Evolutionary conservation across 331 rosid species (phyloP), one percentile per base, ranked within the genome.

Genomic region (Prunus yedoensis): DNA sequence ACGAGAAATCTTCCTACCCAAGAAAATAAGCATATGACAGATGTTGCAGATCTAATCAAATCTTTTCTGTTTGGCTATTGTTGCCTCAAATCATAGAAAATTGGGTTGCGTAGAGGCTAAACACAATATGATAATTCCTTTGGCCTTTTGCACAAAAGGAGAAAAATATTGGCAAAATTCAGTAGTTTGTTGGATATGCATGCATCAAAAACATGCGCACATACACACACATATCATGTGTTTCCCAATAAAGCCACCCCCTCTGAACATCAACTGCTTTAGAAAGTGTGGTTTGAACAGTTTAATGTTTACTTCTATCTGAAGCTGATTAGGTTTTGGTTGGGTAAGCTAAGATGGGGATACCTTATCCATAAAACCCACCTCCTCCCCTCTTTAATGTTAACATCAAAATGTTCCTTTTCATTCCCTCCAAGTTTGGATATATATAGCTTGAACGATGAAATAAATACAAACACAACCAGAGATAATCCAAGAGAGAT

Each of bases 21-120:
- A 46, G 66, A 74, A 82, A 68, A 45, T 28, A 59, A 65, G 52
- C 23, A 76, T 32, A 64, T 47, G 27, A 20, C 20, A 43, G 30
- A 43, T 43, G 38, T 41, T 82, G 78, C 61, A 68, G 46, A 77
- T 72, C 71, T 65, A 60, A 74, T 45, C 25, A 68, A 50, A 74
- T 68, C 30, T 78, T 64, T 4, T 25, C 27, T 83, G 38, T 21
- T 38, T 21, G 63, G 27, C 38, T 11, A 2, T 43, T 28, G 50
- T 28, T 70, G 77, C 46, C 74, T 18, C 1, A 38, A 35, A 18
- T 23, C 60, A 50, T 60, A 32, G 43, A 54, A 74, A 27, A 61
- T 30, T 21, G 51, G 77, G 50, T 64, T 38, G 81, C 77, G 71
- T 61, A 4, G 61, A 49, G 15, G 64, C 66, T 57, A 52, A 41